phyloP scores from a whole-genome alignment of 2,329 filamentous ascomycete species.

The Cladophialophora carrionii region DNA sequence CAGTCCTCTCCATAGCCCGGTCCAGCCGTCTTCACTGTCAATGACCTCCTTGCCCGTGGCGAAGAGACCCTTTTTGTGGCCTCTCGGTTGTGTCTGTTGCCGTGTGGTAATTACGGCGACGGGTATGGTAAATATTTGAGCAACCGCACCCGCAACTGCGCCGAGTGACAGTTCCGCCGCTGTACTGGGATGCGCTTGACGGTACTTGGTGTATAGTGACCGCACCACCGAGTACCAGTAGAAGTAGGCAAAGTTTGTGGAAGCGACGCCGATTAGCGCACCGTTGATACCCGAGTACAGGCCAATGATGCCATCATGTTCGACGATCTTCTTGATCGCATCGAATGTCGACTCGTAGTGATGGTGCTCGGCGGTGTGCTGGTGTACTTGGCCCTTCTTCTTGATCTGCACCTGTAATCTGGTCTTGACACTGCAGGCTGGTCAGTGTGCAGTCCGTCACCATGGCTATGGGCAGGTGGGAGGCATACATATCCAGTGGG shows the following conservation, averaged over 20 bases:
- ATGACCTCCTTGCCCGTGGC: conserved; percentile 89
- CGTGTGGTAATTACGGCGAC: conserved; percentile 93
- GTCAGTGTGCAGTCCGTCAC: conserved; percentile 17
- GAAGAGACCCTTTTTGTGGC: conserved; percentile 80
- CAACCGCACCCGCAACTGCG: conserved; percentile 83
- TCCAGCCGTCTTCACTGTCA: conserved; percentile 83
- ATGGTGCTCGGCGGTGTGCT: conserved; percentile 57
- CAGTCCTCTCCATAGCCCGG: conserved; percentile 88
- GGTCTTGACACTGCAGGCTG: conserved; percentile 77
- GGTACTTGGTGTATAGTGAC: conserved; percentile 69
- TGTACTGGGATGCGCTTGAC: conserved; percentile 68
- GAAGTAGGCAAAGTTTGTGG: conserved; percentile 98
- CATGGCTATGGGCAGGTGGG: background rate
- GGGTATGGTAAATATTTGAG: conserved; percentile 94
- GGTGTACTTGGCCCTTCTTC: conserved; percentile 53
- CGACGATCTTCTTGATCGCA: conserved; percentile 80
- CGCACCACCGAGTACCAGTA: conserved; percentile 97
- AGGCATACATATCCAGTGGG: conserved; percentile 86
- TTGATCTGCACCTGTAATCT: conserved; percentile 94
- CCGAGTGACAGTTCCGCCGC: conserved; percentile 81
- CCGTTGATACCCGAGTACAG: conserved; percentile 89
- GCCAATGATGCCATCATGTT: conserved; percentile 76
- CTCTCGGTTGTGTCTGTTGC: conserved; percentile 88
- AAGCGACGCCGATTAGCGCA: conserved; percentile 86
- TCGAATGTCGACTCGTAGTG: conserved; percentile 89